Base-by-base conservation (phyloP, 805 yeast genomes). In the Nakazawaea ernobii region DNA sequence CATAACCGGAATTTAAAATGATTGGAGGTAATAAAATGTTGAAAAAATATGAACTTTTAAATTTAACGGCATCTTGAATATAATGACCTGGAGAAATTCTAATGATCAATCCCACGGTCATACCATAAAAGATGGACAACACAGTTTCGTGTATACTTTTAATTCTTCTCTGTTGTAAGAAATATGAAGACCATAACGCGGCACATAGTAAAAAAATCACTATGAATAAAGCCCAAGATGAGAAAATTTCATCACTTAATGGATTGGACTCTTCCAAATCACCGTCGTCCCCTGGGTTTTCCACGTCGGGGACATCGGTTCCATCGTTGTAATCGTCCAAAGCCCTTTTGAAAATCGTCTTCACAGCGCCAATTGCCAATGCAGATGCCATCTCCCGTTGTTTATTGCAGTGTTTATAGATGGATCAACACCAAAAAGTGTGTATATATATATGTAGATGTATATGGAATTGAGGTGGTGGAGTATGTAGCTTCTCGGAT, bases 71-170 rank as follows among this genome's bases (percentile, higher is more conserved):
- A 59, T 91, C 96, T 68, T 95, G 99, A 57, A 94, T 95, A 65
- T 89, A 90, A 63, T 90, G 97, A 41, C 99, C 99, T 0, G 99
- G 99, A 2, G 89, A 77, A 20, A 92, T 74, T 56, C 99, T 76
- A 51, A 95, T 90, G 20, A 94, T 77, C 32, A 95, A 65, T 0
- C 99, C 99, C 27, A 94, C 96, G 41, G 89, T 73, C 98, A 89
- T 91, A 17, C 99, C 99, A 58, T 92, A 90, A 62, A 94, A 90
- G 50, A 94, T 94, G 1, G 98, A 89, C 39, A 95, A 69, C 35
- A 94, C 98, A 0, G 99, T 94, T 68, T 94, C 99, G 66, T 94
- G 99, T n/a, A 94, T 80, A 3, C 96, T 95, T 65, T 88, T 91
- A 58, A 94, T 92, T 54, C 94, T 77, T 56, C 88, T 78, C 58